These are phyloP conservation scores for Colletotrichum ledebouriae DNA, from an alignment of 2,329 filamentous ascomycete genomes.

Conservation along the genomic window DNA sequence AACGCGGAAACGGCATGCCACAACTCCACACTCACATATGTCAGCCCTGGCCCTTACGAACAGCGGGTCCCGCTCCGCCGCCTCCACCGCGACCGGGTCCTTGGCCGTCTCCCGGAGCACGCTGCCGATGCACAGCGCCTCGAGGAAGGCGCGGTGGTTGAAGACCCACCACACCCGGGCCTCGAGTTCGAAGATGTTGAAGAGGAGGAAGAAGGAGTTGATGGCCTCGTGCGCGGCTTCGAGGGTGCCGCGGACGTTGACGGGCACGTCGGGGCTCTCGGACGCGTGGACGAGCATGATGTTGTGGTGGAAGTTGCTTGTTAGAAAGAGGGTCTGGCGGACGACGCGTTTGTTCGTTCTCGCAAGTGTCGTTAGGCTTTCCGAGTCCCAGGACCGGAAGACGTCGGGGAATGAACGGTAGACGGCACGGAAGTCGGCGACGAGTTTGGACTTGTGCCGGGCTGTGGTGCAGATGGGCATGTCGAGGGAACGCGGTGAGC, in stretches of 20 bases:
- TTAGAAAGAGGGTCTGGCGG: slow-evolving; percentile 81
- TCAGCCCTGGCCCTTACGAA: slow-evolving; percentile 72
- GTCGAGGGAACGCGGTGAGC: slow-evolving; percentile 79
- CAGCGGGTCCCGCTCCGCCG: slow-evolving; percentile 65
- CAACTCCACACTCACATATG: slow-evolving; percentile 64
- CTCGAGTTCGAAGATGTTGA: slow-evolving; percentile 76
- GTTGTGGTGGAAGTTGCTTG: slow-evolving; percentile 87
- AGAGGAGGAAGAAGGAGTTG: slow-evolving; percentile 80
- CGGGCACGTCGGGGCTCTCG: slow-evolving; percentile 73
- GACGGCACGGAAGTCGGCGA: slow-evolving; percentile 77
- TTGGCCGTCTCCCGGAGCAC: slow-evolving; percentile 66
- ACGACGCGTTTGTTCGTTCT: slow-evolving; percentile 74
- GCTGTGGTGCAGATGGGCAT: slow-evolving; percentile 78
- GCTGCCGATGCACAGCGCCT: slow-evolving; percentile 77
- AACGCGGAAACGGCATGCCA: background rate
- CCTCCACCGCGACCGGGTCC: slow-evolving; percentile 61
- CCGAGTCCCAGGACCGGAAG: slow-evolving; percentile 77
- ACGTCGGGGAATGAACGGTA: slow-evolving; percentile 80
- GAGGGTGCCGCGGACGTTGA: slow-evolving; percentile 77
- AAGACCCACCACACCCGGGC: slow-evolving; percentile 89
- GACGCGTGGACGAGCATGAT: slow-evolving; percentile 83
- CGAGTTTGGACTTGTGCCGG: slow-evolving; percentile 77
- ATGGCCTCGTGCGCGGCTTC: slow-evolving; percentile 84
- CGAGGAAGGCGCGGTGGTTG: slow-evolving; percentile 83
- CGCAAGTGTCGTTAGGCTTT: slow-evolving; percentile 69